Base-by-base conservation (phyloP, 2,329 filamentous ascomycete genomes). In the Ilyonectria robusta region DNA sequence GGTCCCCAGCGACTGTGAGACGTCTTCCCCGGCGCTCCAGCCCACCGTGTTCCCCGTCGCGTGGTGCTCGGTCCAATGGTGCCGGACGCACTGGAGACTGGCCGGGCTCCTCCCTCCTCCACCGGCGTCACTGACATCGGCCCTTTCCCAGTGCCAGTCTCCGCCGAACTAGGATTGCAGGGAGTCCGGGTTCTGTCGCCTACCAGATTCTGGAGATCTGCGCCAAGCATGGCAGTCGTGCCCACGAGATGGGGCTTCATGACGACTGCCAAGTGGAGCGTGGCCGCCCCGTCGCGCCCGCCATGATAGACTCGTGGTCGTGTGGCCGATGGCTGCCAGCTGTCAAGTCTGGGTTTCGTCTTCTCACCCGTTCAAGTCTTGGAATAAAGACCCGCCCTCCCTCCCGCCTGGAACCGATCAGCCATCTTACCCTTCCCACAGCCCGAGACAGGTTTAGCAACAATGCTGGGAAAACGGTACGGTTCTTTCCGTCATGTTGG, bases 251-350 rank as follows among this genome's bases (percentile, higher is more conserved):
- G 35, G 47, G 62, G 68, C 66, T 69, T 72, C 71, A 76, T 76
- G 74, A 76, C 72, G 74, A 75, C 72, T 75, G 73, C 75, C 75
- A 75, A 76, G 75, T 68, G 68, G 58, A 65, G 62, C 44, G 62
- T 59, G 62, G 56, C 72, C 65, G 57, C 47, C 42, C 56, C 59
- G 59, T 60, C 42, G 50, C 48, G 47, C 44, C 62, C 44, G 56
- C 55, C 59, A 37, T 37, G 42, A 40, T 11, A 31, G 13, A 26
- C 26, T 51, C 51, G 37, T 29, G 26, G 35, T 42, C 21, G 47
- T 47, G 51, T 56, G 31, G 23, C 26, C 55, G 31, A 59, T 40
- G 51, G 59, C 6, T n/a, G 23, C 19, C 17, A 8, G 13, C 21
- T 19, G 35, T 11, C 37, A 6, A 26, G 21, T 44, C 37, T 44